Base-by-base conservation (phyloP, 176 grass and related monocot genomes). In the Zoysia pacifica region DNA sequence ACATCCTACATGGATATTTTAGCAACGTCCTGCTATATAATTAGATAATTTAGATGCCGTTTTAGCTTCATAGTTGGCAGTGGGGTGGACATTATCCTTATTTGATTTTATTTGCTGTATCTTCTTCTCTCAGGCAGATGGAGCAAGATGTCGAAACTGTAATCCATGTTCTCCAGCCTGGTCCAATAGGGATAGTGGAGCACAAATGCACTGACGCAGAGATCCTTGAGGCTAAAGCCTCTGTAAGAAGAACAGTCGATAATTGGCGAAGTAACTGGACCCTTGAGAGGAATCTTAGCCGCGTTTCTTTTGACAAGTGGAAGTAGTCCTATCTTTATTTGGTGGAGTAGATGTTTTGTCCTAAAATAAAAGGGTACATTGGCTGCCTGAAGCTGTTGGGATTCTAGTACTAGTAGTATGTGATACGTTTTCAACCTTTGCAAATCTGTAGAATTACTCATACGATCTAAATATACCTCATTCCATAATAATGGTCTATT, bases 131-230 rank as follows among this genome's bases (percentile, higher is more conserved):
- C n/a, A n/a, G n/a, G n/a, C n/a, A n/a, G n/a, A n/a, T n/a, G 42
- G 94, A 97, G 56, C 87, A 81, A 76, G 94, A 97, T 76, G 79
- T 97, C n/a, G 94, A 97, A 58, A 97, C 91, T 28, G 91, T 97
- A 50, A 91, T 97, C 74, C 77, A 89, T 38, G 84, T 97, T 65
- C 82, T 97, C 61, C 83, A 86, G 61, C 94, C 89, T 69, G 94
- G 94, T 49, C 94, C 94, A 4, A 62, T 97, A 53, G 94, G 94
- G 36, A 91, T 93, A 49, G 47, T 97, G 55, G 94, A 97, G 70
- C 91, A 93, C 72, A 93, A 86, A 47, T 97, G 93, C 77, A 87
- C 87, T 12, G 81, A 81, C 9, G 62, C 76, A 8, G 91, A 93
- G 72, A 86, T 97, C 70, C 64, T 77, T 1, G 72, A 88, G 65